phyloP scores from a whole-genome alignment of 202 grass and related monocot genomes.

The Zoysia matrella region DNA sequence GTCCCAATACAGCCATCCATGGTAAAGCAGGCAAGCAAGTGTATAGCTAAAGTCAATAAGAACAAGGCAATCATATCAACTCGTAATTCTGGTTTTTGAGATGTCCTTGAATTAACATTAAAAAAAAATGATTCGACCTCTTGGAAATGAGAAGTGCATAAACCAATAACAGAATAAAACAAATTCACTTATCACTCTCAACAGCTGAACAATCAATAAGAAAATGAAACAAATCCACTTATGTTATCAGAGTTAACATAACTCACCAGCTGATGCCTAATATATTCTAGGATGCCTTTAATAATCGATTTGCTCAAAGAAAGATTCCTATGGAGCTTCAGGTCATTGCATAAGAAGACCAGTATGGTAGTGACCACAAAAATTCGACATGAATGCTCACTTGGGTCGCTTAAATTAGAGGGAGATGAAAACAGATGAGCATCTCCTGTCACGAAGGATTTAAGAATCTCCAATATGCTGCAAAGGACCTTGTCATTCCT shows the following conservation, averaged over 20 bases:
- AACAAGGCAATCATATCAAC: no score
- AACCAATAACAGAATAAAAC: not conserved
- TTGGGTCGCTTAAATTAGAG: slow-evolving; percentile 37
- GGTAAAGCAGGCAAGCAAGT: slow-evolving; percentile 7
- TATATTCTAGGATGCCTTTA: slow-evolving; percentile 57
- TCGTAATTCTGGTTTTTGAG: not conserved
- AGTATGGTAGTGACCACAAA: slow-evolving; percentile 58
- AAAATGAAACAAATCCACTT: slow-evolving; percentile 32
- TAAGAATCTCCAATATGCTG: slow-evolving; percentile 59
- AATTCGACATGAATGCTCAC: slow-evolving; percentile 50
- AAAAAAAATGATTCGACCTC: not conserved
- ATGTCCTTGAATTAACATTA: slow-evolving; percentile 20
- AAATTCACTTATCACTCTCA: no score
- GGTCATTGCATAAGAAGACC: slow-evolving; percentile 58
- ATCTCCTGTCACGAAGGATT: slow-evolving; percentile 59
- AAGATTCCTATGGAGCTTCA: slow-evolving; percentile 61
- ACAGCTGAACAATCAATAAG: not conserved
- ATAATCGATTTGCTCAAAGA: slow-evolving; percentile 54
- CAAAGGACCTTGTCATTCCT: slow-evolving; percentile 61
- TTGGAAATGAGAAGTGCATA: slow-evolving; percentile 22
- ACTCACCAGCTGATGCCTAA: slow-evolving; percentile 58
- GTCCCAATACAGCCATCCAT: slow-evolving; percentile 8
- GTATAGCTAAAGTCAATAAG: no score
- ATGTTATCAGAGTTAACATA: not conserved
- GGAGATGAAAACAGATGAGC: slow-evolving; percentile 37